Evolutionary conservation across 1,284 basidiomycete species (phyloP), one percentile per base, ranked within the genome.

Genomic region (Volvariella volvacea): DNA sequence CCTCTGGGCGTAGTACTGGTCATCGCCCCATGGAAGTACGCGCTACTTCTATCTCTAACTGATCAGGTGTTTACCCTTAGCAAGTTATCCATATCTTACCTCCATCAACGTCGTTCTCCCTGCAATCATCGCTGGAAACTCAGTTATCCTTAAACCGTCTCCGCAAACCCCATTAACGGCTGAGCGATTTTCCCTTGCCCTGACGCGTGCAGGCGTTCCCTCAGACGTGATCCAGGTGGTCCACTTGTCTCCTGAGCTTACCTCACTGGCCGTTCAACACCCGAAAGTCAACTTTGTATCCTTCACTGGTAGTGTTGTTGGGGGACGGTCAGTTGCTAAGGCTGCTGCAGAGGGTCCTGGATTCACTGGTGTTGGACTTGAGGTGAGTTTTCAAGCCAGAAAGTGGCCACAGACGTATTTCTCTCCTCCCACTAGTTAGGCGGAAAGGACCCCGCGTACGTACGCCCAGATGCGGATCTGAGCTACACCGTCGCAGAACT

Each of bases 361-460:
- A 0, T 94, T 97, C 70, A 95, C 91, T 55, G 83, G 83, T 12
- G 82, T 87, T 31, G 84, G 72, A 0, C 67, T 89, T 22, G 89
- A 89, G 73, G 84, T 84, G 52, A 38, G 60, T 47, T 22, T 20
- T 7, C n/a, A 36, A n/a, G 6, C 19, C 6, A 31, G n/a, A 19
- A 9, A 12, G 12, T 21, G 16, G 15, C 20, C 15, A 39, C 39
- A 6, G 9, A 2, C 16, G 4, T 22, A 39, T 15, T 22, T 43
- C 41, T 37, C 39, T 32, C 30, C 8, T 34, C 22, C 20, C 22
- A 38, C 55, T 70, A 98, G 83, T 78, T 98, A 14, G 94, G 94
- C 3, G 94, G 94, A 1, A 97, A 97, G 64, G 93, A 97, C 58
- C 91, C 94, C 4, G 94, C 94, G 0, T 98, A 96, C 56, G 92